Base-by-base conservation (phyloP, 1,139 yeast genomes). In the Suhomyces atakaporum region DNA sequence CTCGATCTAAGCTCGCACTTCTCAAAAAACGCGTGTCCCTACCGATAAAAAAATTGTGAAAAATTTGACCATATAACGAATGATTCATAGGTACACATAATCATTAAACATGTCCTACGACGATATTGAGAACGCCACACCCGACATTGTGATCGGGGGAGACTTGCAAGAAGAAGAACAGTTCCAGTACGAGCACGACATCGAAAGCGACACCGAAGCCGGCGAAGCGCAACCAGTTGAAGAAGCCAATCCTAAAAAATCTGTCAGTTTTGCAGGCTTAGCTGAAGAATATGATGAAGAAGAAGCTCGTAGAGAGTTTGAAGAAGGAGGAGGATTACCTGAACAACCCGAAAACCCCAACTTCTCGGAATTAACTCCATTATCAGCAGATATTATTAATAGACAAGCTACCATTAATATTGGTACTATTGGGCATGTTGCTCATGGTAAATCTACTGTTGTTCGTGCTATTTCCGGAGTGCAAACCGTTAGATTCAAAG, bases 351-450 rank as follows among this genome's bases (percentile, higher is more conserved):
- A 77, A 30, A 73, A 87, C 62, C 95, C 95, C 37, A 96, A 90
- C 58, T 84, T 89, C 53, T 50, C 81, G 31, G 62, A 70, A 50
- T 70, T 90, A 63, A 85, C 92, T 31, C 97, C 97, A 30, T 73
- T 87, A 48, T 84, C 95, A 10, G 94, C 96, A 36, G 97, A 89
- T 56, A 92, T 92, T 60, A 92, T 92, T 67, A 89, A 88, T 64
- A 86, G 98, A 75, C 99, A 94, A 72, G 99, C 99, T 42, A 94
- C 99, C 38, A 89, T 94, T 59, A 94, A 94, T 67, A 94, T 94
- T 56, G 99, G 99, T 66, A 94, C 98, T 43, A 92, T 92, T 66
- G 98, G 98, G 45, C 98, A 92, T 66, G 99, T 94, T 55, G 98
- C 97, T 41, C 99, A 94, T 73, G 99, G 99, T 69, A 94, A 94